phyloP scores from a whole-genome alignment of 129 eudicot species.

The Flaveria bidentis region DNA sequence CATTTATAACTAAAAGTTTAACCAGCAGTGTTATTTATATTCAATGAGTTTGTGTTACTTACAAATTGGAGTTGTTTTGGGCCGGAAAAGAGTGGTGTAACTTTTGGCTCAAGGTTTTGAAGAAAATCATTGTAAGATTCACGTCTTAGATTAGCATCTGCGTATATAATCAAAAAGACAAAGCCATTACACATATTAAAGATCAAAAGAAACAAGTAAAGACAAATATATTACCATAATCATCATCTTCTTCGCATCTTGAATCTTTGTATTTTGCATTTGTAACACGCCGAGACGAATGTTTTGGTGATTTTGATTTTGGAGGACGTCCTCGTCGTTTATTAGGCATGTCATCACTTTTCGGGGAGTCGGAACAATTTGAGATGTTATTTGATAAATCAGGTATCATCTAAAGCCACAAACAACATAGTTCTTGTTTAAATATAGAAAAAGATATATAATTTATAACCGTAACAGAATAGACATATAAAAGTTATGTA shows the following conservation, averaged over 20 bases:
- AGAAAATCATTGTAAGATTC: constrained; percentile 30
- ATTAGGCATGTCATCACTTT: constrained; percentile 21
- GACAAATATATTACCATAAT: constrained; percentile 21
- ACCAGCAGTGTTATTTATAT: not conserved
- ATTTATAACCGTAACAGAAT: not conserved
- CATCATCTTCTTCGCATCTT: constrained; percentile 13
- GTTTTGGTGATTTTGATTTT: constrained; percentile 16
- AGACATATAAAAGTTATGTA: not conserved
- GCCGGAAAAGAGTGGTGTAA: not conserved
- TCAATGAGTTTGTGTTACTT: constrained; percentile 26
- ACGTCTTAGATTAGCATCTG: constrained; percentile 32
- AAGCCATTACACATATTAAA: not conserved
- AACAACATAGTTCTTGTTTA: not conserved
- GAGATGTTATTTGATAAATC: constrained; percentile 8
- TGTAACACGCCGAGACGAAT: not conserved
- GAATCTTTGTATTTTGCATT: constrained; percentile 1
- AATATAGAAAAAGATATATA: not conserved
- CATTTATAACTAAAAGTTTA: too few species aligned
- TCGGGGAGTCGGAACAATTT: not conserved
- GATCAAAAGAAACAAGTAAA: not conserved
- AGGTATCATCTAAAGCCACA: not conserved
- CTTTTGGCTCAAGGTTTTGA: constrained; percentile 11
- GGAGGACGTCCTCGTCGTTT: constrained; percentile 32
- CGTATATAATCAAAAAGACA: not conserved
- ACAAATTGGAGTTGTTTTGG: constrained; percentile 39